Percentiles rank a stretch among this genome's conserved stretches.
Evolutionary conservation across 352 stramenopile genomes (phyloP).

Genomic region (Globisporangium splendens): DNA sequence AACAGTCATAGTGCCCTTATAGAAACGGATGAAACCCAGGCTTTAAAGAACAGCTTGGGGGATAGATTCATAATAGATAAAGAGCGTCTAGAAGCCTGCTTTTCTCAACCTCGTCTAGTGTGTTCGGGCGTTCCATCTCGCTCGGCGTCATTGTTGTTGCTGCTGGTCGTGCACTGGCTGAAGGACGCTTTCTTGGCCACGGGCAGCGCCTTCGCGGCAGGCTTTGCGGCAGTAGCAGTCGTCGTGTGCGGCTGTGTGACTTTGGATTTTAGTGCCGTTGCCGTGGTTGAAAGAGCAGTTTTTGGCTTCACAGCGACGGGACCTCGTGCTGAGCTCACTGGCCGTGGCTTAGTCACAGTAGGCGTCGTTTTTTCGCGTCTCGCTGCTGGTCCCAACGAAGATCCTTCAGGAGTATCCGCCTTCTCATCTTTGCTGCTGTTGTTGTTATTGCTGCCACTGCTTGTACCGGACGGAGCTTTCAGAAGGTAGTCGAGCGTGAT

Average conservation of each 20-base stretch:
- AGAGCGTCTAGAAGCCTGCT: neutral
- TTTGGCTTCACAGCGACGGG: neutral
- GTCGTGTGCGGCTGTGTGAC: neutral
- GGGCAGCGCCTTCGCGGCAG: neutral
- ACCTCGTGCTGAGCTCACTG: conserved; percentile 4
- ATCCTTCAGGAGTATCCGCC: conserved; percentile 4
- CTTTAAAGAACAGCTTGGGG: neutral
- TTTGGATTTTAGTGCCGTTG: conserved; percentile 2
- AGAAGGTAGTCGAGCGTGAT: conserved; percentile 68
- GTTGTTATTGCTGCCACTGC: conserved; percentile 14
- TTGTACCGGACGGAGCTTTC: conserved; percentile 13
- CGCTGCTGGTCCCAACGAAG: neutral
- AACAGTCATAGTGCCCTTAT: too few relatives aligned
- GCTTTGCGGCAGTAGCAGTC: neutral
- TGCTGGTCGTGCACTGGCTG: conserved; percentile 14
- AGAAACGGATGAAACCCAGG: too few relatives aligned
- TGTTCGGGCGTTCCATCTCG: conserved; percentile 19
- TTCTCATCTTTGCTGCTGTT: conserved; percentile 8
- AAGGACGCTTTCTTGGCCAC: conserved; percentile 5
- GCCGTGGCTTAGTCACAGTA: neutral
- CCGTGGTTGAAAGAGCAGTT: neutral
- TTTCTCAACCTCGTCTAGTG: conserved; percentile 11
- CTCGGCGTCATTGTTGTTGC: conserved; percentile 28
- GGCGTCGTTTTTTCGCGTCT: conserved; percentile 2
- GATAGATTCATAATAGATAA: conserved; percentile 5